Evolutionary conservation across 2,329 filamentous ascomycete genomes (phyloP).

Genomic region (Claviceps paspali): DNA sequence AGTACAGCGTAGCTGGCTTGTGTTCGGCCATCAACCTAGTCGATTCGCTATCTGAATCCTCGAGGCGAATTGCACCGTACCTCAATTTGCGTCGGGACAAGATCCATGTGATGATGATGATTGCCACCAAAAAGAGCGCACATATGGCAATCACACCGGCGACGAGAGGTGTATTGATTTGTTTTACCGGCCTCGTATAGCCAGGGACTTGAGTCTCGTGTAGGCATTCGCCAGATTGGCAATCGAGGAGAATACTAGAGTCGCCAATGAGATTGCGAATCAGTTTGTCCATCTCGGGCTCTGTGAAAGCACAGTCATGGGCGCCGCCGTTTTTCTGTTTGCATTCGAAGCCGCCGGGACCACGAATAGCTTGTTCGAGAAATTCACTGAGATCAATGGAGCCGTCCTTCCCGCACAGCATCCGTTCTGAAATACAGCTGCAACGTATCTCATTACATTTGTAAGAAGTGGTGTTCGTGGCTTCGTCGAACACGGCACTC

Average conservation of each 20-base stretch:
- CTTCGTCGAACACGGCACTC: conserved; percentile 48
- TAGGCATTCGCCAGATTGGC: conserved; percentile 78
- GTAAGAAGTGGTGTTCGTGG: conserved; percentile 71
- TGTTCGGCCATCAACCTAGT: conserved; percentile 82
- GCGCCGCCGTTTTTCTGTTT: conserved; percentile 45
- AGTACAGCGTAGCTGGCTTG: conserved; percentile 76
- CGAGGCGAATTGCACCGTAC: conserved; percentile 64
- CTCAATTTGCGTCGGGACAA: conserved; percentile 57
- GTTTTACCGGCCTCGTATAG: conserved; percentile 74
- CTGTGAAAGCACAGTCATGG: conserved; percentile 67
- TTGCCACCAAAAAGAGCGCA: conserved; percentile 74
- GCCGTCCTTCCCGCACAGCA: conserved; percentile 84
- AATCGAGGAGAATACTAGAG: conserved; percentile 69
- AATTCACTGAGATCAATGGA: conserved; percentile 91
- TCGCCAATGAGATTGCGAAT: conserved; percentile 86
- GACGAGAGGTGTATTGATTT: conserved; percentile 93
- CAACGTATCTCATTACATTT: conserved; percentile 74
- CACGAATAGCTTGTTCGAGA: conserved; percentile 64
- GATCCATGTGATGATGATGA: conserved; percentile 77
- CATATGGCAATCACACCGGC: conserved; percentile 80
- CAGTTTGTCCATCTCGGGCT: conserved; percentile 82
- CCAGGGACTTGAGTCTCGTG: conserved; percentile 88
- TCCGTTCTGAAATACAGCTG: conserved; percentile 75
- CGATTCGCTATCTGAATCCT: conserved; percentile 80
- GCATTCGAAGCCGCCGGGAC: conserved; percentile 74